Conservation (phyloP, 116 monocot genomes). For the Phalaenopsis hybrid region DNA sequence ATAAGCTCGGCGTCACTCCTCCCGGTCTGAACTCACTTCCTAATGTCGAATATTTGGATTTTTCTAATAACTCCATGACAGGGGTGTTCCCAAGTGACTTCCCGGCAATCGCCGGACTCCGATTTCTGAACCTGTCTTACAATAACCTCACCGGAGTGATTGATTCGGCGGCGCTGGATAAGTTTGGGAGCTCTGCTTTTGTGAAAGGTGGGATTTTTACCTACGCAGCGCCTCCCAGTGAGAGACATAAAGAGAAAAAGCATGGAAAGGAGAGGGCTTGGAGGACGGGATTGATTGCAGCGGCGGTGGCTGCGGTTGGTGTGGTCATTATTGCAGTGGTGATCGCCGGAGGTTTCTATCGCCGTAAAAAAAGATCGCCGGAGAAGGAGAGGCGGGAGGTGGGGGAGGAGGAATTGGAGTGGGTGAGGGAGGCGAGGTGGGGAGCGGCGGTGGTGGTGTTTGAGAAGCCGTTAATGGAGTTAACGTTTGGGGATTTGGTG, state of each 20-base stretch:
- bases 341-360: background rate
- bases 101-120: background rate
- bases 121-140: slow-evolving; percentile 45
- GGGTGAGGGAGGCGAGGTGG: slow-evolving; percentile 44
- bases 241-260: background rate
- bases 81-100: slow-evolving; percentile 24
- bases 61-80: slow-evolving; percentile 40
- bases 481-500: slow-evolving; percentile 58
- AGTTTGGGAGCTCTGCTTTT: slow-evolving; percentile 60
- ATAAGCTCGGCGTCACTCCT: slow-evolving; percentile 21
- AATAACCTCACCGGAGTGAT: slow-evolving; percentile 71
- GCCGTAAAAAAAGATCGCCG: background rate
- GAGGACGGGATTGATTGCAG: background rate
- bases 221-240: background rate
- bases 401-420: slow-evolving; percentile 18
- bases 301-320: background rate
- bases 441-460: slow-evolving; percentile 65
- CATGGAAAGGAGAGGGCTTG: background rate
- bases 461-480: slow-evolving; percentile 76
- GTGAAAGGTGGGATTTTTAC: slow-evolving; percentile 28
- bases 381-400: slow-evolving; percentile 4
- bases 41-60: slow-evolving; percentile 25
- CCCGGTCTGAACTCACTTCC: slow-evolving; percentile 12
- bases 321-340: background rate
- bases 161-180: slow-evolving; percentile 11